Percentiles rank a stretch among this genome's conserved stretches.
Conservation (phyloP, 2,329 filamentous ascomycete genomes). For the Magnaporthiopsis poae region DNA sequence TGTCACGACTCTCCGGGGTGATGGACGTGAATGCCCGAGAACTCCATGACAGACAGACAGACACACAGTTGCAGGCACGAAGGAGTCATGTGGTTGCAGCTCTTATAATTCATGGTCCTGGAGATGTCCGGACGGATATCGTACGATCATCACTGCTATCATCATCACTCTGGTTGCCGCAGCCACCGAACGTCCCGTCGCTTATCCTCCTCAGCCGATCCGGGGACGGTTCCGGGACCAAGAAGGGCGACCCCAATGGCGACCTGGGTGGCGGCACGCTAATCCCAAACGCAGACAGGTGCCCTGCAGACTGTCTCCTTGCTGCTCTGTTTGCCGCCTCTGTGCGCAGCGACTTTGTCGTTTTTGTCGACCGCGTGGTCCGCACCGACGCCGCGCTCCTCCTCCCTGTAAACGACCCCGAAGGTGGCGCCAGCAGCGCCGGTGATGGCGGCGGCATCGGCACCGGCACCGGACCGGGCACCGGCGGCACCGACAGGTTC, state of each 20-base stretch:
- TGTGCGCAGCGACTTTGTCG: not conserved
- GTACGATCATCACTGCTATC: not conserved
- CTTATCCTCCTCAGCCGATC: conserved; percentile 5
- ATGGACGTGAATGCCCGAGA: not conserved
- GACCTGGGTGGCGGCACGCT: not conserved
- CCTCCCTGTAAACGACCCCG: not conserved
- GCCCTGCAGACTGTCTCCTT: not conserved
- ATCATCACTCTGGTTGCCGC: not conserved
- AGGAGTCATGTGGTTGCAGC: not conserved
- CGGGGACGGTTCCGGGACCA: not conserved
- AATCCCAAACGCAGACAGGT: not conserved
- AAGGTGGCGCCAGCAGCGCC: not conserved
- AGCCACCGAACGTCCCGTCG: conserved; percentile 2
- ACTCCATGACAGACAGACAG: not conserved
- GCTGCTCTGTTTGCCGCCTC: not conserved
- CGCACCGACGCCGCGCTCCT: not conserved
- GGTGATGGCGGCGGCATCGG: conserved; percentile 1
- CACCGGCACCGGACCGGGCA: not conserved
- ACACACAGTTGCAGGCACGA: not conserved
- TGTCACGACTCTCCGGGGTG: not conserved
- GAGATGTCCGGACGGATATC: not conserved
- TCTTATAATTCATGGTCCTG: conserved; percentile 1
- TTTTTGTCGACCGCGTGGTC: not conserved
- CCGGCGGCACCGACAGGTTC: not conserved
- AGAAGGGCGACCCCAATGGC: not conserved